A percentile compares a stretch with the other conserved stretches of the same genome.
Evolutionary conservation across 2,329 filamentous ascomycete species (phyloP).

Genomic region (Aspergillus neotritici): DNA sequence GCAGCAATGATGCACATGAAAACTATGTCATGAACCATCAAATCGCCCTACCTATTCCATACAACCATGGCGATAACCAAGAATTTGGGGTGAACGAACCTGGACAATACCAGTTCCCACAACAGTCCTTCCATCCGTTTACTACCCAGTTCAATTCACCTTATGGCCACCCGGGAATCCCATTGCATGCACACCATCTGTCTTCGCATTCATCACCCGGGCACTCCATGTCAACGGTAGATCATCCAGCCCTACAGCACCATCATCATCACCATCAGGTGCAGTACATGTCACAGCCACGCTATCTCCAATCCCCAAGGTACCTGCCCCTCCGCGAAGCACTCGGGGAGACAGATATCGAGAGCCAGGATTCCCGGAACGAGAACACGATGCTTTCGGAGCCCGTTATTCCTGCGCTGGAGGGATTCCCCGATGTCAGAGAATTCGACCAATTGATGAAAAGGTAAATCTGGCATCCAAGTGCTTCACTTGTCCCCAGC

Average conservation of each 20-base stretch:
- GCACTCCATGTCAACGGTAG: slow-evolving; percentile 31
- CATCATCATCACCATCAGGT: slow-evolving; percentile 28
- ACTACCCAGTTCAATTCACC: slow-evolving; percentile 31
- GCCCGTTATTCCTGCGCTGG: slow-evolving; percentile 37
- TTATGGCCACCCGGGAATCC: slow-evolving; percentile 30
- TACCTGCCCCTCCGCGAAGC: slow-evolving; percentile 33
- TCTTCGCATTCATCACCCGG: slow-evolving; percentile 25
- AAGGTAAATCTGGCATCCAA: slow-evolving; percentile 27
- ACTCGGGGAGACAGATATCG: slow-evolving; percentile 34
- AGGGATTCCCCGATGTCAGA: slow-evolving; percentile 42
- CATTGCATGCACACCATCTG: slow-evolving; percentile 26
- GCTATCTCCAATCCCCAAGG: slow-evolving; percentile 29
- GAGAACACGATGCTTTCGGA: slow-evolving; percentile 41
- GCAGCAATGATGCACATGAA: slow-evolving; percentile 32
- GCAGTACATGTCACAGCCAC: slow-evolving; percentile 29
- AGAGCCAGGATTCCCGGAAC: slow-evolving; percentile 42
- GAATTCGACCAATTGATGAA: slow-evolving; percentile 45
- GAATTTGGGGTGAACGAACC: slow-evolving; percentile 28
- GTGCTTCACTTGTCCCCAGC: background rate
- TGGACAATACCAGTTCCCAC: slow-evolving; percentile 28
- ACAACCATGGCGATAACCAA: slow-evolving; percentile 26
- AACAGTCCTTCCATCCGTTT: slow-evolving; percentile 35
- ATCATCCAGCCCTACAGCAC: slow-evolving; percentile 30
- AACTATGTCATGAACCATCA: slow-evolving; percentile 31
- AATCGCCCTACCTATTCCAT: slow-evolving; percentile 27